Evolutionary conservation across 192 early-diverging fungal species (phyloP).

Genomic region (Entomortierella parvispora): DNA sequence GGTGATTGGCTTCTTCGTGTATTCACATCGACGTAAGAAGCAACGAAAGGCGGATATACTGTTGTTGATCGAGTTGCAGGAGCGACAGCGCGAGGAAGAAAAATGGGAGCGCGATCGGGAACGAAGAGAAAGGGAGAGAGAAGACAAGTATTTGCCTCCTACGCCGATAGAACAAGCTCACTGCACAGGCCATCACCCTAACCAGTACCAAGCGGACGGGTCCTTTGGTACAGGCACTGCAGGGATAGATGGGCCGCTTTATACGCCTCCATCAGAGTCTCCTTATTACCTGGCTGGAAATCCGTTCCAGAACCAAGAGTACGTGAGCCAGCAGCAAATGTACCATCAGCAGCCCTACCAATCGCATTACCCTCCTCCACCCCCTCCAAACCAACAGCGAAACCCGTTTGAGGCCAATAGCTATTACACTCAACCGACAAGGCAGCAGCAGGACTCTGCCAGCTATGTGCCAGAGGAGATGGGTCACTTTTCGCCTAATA

Average conservation of each 20-base stretch:
- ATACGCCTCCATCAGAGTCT: neutral
- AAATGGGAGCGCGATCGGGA: conserved; percentile 18
- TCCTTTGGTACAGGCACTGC: neutral
- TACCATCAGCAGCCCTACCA: neutral
- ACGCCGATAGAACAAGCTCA: conserved; percentile 1
- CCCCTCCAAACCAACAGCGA: neutral
- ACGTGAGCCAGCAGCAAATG: neutral
- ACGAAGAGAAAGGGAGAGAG: conserved; percentile 1
- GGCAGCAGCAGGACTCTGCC: neutral
- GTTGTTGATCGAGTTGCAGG: conserved; percentile 22
- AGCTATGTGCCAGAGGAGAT: conserved; percentile 29
- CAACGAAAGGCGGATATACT: conserved; percentile 17
- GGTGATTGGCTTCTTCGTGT: conserved; percentile 25
- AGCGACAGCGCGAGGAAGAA: conserved; percentile 18
- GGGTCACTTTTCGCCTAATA: conserved; percentile 6
- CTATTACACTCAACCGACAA: conserved; percentile 9
- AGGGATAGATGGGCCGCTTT: neutral
- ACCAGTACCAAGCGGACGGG: neutral
- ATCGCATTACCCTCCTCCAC: neutral
- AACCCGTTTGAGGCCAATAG: neutral
- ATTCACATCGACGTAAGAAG: conserved; percentile 17
- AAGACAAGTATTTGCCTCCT: conserved; percentile 6
- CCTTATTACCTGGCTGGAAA: conserved; percentile 3
- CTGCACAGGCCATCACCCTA: too few relatives aligned
- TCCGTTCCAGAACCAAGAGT: conserved; percentile 29